A percentile compares a stretch with the other conserved stretches of the same genome.
Evolutionary conservation across 257 asterid species (phyloP).

Genomic region (Nicotiana noctiflora): DNA sequence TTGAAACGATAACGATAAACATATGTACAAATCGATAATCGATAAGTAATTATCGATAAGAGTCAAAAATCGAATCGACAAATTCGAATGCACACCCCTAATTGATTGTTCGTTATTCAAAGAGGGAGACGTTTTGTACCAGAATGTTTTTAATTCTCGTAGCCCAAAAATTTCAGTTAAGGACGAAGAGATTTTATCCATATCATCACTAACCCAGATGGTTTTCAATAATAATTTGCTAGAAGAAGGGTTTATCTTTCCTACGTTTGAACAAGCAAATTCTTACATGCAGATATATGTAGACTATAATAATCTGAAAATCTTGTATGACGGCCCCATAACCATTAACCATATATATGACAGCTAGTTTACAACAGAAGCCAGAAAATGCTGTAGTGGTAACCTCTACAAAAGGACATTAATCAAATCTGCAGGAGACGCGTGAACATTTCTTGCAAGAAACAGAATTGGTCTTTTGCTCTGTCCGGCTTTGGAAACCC

Average conservation of each 20-base stretch:
- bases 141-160: no score
- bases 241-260: not conserved
- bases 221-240: not conserved
- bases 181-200: no score
- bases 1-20: no score
- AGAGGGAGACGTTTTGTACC: no score
- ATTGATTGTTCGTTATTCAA: no score
- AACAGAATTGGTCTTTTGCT: conserved; percentile 13
- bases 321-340: not conserved
- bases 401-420: not conserved
- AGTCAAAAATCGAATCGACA: no score
- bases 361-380: not conserved
- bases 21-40: no score
- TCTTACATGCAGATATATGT: not conserved
- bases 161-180: no score
- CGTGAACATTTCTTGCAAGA: conserved; percentile 17
- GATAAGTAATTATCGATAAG: no score
- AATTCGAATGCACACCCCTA: no score
- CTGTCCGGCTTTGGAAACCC: not conserved
- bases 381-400: not conserved
- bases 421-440: not conserved
- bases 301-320: not conserved
- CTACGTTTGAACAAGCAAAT: not conserved
- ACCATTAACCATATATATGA: not conserved
- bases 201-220: no score